Conservation (phyloP, 2,329 filamentous ascomycete species). For the Colletotrichum siamense region DNA sequence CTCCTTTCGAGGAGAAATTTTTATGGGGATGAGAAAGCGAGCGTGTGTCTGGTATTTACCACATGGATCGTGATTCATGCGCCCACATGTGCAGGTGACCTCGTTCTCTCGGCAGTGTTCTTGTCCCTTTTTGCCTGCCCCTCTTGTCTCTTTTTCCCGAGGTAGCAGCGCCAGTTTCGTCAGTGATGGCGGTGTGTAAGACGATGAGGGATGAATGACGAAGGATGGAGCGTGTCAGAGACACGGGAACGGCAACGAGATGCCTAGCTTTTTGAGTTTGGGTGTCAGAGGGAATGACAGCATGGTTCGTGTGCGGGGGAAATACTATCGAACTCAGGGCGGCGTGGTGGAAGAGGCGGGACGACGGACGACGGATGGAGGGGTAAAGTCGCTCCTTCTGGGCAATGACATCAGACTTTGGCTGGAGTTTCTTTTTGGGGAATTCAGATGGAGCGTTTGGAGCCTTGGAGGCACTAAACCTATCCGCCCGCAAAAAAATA, state of each 20-base stretch:
- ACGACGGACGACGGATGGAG: not conserved
- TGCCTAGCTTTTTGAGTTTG: not conserved
- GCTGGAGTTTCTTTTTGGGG: not conserved
- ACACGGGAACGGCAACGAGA: not conserved
- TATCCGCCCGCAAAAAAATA: not conserved
- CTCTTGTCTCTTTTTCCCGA: not conserved
- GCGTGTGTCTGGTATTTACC: not conserved
- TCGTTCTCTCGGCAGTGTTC: not conserved
- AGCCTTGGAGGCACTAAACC: not conserved
- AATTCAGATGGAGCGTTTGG: not conserved
- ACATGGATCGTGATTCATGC: slow-evolving; percentile 10
- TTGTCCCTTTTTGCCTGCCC: not conserved
- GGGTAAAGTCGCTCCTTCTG: not conserved
- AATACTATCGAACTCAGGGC: not conserved
- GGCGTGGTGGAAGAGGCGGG: not conserved
- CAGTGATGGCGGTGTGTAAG: not conserved
- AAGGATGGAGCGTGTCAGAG: not conserved
- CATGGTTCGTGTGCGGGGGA: not conserved
- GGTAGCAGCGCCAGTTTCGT: not conserved
- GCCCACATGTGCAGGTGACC: not conserved
- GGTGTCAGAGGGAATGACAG: not conserved
- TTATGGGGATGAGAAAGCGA: not conserved
- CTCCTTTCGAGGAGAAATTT: not conserved
- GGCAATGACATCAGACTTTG: not conserved
- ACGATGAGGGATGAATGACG: not conserved